phyloP scores from a whole-genome alignment of 768 basidiomycete genomes.

The Suillus variegatus region DNA sequence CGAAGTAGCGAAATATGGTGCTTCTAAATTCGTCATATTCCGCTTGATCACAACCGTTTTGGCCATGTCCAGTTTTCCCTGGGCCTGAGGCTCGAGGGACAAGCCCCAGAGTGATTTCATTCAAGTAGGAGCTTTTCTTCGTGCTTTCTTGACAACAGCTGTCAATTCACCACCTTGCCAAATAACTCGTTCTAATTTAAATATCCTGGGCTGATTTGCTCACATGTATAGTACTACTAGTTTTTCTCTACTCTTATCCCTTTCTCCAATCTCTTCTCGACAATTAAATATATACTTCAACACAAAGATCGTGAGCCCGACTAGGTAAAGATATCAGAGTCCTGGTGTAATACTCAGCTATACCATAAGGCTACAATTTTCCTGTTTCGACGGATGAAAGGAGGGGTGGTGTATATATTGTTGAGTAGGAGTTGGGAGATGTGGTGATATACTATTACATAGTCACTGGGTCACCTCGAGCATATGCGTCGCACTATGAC shows the following conservation, averaged over 20 bases:
- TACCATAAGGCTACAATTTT: slow-evolving; percentile 1
- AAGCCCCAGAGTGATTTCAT: too few species aligned
- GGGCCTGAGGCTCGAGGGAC: too few species aligned
- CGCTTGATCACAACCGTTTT: too few species aligned
- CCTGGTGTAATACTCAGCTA: slow-evolving; percentile 1
- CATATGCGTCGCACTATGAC: neutral
- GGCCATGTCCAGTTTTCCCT: too few species aligned
- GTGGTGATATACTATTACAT: neutral
- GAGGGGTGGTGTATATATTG: neutral
- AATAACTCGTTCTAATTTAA: too few species aligned
- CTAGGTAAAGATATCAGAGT: neutral
- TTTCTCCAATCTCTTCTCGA: neutral
- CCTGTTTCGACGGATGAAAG: neutral
- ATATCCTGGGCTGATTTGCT: too few species aligned
- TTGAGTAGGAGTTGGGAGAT: neutral
- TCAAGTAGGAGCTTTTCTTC: too few species aligned
- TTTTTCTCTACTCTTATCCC: neutral
- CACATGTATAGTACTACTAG: neutral
- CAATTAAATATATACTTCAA: neutral
- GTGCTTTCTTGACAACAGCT: too few species aligned
- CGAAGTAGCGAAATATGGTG: too few species aligned
- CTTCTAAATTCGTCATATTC: too few species aligned
- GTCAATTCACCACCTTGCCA: too few species aligned
- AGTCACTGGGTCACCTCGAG: neutral
- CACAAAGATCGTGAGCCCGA: neutral